Percentiles rank a stretch among this genome's conserved stretches.
Conservation (phyloP, 2,329 filamentous ascomycete species). For the Apiospora hydei region DNA sequence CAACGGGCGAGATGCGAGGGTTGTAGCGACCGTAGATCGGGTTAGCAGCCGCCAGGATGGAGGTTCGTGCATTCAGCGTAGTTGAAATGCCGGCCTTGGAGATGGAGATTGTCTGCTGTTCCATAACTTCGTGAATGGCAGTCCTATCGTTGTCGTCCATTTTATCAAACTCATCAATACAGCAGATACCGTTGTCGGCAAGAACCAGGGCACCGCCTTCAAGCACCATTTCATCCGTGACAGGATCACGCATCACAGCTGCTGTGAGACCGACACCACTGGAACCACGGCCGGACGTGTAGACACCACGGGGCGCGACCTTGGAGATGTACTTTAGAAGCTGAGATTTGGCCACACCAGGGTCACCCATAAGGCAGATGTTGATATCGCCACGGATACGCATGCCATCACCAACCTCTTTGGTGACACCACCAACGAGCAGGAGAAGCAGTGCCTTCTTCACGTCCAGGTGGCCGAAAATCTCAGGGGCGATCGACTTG, state of each 20-base stretch:
- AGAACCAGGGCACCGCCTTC: slow-evolving; percentile 82
- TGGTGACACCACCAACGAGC: slow-evolving; percentile 93
- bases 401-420: slow-evolving; percentile 98
- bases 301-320: slow-evolving; percentile 90
- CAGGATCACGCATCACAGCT: slow-evolving; percentile 83
- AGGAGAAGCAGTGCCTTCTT: slow-evolving; percentile 97
- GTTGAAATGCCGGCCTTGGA: slow-evolving; percentile 76
- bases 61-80: slow-evolving; percentile 93
- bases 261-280: slow-evolving; percentile 84
- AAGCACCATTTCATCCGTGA: slow-evolving; percentile 85
- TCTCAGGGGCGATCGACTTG: slow-evolving; percentile 96
- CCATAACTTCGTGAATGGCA: slow-evolving; percentile 88
- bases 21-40: slow-evolving; percentile 98
- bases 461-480: slow-evolving; percentile 94
- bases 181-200: slow-evolving; percentile 85
- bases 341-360: slow-evolving; percentile 99
- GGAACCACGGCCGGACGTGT: slow-evolving; percentile 82
- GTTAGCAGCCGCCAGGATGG: slow-evolving; percentile 94
- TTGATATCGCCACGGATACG: slow-evolving; percentile 99
- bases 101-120: slow-evolving; percentile 86
- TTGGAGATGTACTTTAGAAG: slow-evolving; percentile 98
- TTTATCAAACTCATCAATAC: slow-evolving; percentile 88
- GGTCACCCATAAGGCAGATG: slow-evolving; percentile 98
- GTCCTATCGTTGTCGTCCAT: slow-evolving; percentile 87
- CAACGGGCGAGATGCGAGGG: slow-evolving; percentile 93